These are phyloP conservation scores for Acer saccharum DNA, from an alignment of 345 rosid genomes.

Conservation along the genomic window DNA sequence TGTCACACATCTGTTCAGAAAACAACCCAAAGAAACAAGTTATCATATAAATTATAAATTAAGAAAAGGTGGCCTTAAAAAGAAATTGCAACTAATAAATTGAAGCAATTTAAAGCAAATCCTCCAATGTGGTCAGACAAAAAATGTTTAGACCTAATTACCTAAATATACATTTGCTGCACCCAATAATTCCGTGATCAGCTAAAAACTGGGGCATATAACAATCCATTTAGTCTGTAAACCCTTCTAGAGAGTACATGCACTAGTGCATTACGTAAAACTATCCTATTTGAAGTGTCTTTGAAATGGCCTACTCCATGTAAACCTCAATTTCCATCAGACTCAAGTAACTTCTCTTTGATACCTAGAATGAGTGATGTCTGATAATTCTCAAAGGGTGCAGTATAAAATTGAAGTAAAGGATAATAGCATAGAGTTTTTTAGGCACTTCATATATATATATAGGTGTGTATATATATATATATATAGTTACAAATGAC, in stretches of 20 bases:
- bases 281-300: background rate
- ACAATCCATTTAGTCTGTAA: background rate
- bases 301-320: background rate
- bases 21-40: conserved; percentile 30
- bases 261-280: background rate
- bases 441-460: no score
- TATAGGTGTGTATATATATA: no score
- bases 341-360: background rate
- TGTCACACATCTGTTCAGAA: conserved; percentile 89
- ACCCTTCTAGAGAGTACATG: background rate
- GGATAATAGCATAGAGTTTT: background rate
- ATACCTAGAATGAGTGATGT: no score
- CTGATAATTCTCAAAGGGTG: no score
- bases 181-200: background rate
- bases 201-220: background rate
- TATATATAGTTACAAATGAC: no score
- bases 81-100: background rate
- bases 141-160: background rate
- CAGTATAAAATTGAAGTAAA: background rate
- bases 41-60: background rate
- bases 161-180: background rate
- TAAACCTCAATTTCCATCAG: background rate
- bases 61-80: background rate
- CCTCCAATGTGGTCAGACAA: background rate
- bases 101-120: background rate